Base-by-base conservation (phyloP, 352 stramenopile genomes). In the Globisporangium heterothallicum region DNA sequence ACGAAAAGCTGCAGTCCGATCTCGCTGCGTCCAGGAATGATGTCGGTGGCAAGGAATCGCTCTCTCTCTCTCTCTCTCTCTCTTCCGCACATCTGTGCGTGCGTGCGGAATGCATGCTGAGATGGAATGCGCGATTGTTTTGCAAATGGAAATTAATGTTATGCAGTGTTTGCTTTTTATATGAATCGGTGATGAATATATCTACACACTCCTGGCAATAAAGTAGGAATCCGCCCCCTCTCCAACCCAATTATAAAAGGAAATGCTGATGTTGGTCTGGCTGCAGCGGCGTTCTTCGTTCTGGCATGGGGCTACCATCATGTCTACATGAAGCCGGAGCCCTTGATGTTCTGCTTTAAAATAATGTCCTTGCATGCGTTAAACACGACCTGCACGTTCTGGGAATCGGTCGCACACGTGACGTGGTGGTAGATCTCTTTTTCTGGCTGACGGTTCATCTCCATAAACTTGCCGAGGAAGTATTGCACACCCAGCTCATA, bases 351-450 rank as follows among this genome's bases (percentile, higher is more conserved):
- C 63, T 91, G 80, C 66, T 91, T 86, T 51, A 97, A 78, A 64
- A 98, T 96, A 63, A 97, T 97, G 58, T 98, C 87, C 88, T 97
- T 98, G 72, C 91, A 98, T 44, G 88, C 87, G 60, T 97, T 97
- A 83, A 98, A 98, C 51, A 98, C 95, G 66, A 97, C 78, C 62
- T 97, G 79, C 40, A 98, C 88, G 65, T 98, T 98, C 66, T 97
- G 80, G n/a, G 93, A 98, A 72, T 98, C 95, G 8, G 95, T 98
- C 29, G 95, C 94, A 66, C 95, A 98, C 30, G 94, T 98, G 43
- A 97, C 86, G 74, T 98, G 92, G 66, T 95, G 72, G 74, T 98
- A 98, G 45, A 98, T 95, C 62, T 97, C 75, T 64, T 94, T 88
- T 44, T 94, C 78, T 0, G 78, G 72, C 70, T 97, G 92, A 47